A percentile compares a stretch with the other conserved stretches of the same genome.
phyloP scores from a whole-genome alignment of 352 stramenopile genomes.

The Phytophthora brassicae region DNA sequence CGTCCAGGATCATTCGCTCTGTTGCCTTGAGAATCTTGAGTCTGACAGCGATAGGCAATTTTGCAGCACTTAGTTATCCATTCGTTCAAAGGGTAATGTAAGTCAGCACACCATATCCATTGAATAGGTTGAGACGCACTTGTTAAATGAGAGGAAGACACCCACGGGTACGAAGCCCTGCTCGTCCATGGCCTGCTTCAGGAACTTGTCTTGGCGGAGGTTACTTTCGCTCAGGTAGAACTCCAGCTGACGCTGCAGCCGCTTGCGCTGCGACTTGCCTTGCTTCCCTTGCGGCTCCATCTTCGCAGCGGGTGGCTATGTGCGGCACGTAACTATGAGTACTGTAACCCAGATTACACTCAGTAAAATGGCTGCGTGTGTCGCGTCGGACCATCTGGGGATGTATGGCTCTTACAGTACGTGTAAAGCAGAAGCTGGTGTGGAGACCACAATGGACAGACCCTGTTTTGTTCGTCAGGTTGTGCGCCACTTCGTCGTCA shows the following conservation, averaged over 20 bases:
- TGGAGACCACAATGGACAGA: conserved; percentile 34
- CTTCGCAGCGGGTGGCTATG: background rate
- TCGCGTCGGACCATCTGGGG: conserved; percentile 15
- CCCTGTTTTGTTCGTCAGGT: conserved; percentile 11
- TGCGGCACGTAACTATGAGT: no score
- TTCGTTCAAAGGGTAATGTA: background rate
- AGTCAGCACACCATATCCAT: no score
- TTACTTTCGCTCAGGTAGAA: conserved; percentile 83
- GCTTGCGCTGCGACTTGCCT: conserved; percentile 67
- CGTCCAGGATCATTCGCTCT: conserved; percentile 58
- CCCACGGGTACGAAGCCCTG: conserved; percentile 53
- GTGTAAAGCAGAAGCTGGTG: background rate
- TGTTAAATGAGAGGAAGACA: conserved; percentile 74
- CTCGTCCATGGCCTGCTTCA: conserved; percentile 74
- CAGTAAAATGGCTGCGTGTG: background rate
- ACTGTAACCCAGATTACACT: background rate
- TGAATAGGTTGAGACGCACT: conserved; percentile 22
- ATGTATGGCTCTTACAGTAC: no score
- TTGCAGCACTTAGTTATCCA: background rate
- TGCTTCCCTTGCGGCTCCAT: conserved; percentile 21
- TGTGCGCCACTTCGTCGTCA: conserved; percentile 27
- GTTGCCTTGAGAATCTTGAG: conserved; percentile 62
- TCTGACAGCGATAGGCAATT: conserved; percentile 10
- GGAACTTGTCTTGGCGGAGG: conserved; percentile 78
- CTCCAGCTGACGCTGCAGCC: conserved; percentile 79